Evolutionary conservation across 176 grass and related monocot genomes (phyloP).

Genomic region (Melocanna baccifera): DNA sequence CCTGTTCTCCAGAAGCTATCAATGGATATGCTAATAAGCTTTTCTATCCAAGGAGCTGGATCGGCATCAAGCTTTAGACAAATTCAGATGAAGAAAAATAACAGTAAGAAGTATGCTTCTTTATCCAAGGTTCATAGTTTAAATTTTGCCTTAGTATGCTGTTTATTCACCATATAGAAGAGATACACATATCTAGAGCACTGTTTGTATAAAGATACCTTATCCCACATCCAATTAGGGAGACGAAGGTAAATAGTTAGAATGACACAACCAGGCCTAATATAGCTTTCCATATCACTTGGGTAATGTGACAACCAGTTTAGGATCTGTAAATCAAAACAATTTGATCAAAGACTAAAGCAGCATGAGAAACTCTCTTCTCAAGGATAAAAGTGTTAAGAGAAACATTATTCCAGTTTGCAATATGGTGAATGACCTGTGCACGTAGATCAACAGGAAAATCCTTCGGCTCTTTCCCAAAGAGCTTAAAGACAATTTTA

Average conservation of each 20-base stretch:
- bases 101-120: neutral
- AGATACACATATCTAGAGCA: neutral
- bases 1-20: slow-evolving; percentile 60
- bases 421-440: slow-evolving; percentile 58
- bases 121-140: slow-evolving; percentile 11
- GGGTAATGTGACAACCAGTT: slow-evolving; percentile 80
- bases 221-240: slow-evolving; percentile 68
- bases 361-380: neutral
- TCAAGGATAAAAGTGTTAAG: slow-evolving; percentile 12
- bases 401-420: slow-evolving; percentile 31
- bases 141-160: neutral
- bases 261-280: slow-evolving; percentile 94
- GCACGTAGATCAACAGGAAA: slow-evolving; percentile 70
- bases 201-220: slow-evolving; percentile 37
- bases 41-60: slow-evolving; percentile 64
- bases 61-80: slow-evolving; percentile 51
- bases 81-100: slow-evolving; percentile 23
- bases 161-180: slow-evolving; percentile 8
- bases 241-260: slow-evolving; percentile 77
- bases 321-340: slow-evolving; percentile 49
- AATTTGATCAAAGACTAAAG: slow-evolving; percentile 1
- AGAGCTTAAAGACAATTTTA: slow-evolving; percentile 90
- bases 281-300: slow-evolving; percentile 88
- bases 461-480: slow-evolving; percentile 84
- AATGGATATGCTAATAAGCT: slow-evolving; percentile 45